A percentile compares a stretch with the other conserved stretches of the same genome.
These are phyloP conservation scores for Saitozyma sp. DNA, from an alignment of 768 basidiomycete species.

Conservation along the genomic window DNA sequence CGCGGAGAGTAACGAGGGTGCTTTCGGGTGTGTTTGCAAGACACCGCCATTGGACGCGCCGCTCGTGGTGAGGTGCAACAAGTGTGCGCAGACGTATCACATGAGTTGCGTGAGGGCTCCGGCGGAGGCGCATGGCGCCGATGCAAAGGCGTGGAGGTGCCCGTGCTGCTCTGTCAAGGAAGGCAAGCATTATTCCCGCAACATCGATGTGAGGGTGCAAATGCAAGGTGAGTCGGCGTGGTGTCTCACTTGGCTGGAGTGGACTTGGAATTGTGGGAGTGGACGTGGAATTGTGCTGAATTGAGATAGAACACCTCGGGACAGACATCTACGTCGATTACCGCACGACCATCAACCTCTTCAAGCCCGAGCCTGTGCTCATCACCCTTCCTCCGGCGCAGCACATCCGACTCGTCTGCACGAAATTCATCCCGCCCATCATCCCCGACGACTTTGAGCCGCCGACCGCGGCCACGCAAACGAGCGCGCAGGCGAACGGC, in stretches of 20 bases:
- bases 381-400: conserved; percentile 8
- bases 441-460: conserved; percentile 18
- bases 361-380: conserved; percentile 17
- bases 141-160: conserved; percentile 37
- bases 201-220: conserved; percentile 32
- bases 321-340: conserved; percentile 37
- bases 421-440: conserved; percentile 26
- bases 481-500: neutral
- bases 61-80: conserved; percentile 24
- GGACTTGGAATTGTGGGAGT: neutral
- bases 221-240: conserved; percentile 26
- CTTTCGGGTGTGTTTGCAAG: conserved; percentile 34
- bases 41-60: conserved; percentile 18
- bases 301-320: conserved; percentile 25
- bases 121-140: conserved; percentile 11
- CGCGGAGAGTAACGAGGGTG: conserved; percentile 21
- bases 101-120: conserved; percentile 38
- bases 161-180: conserved; percentile 46
- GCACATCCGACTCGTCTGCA: conserved; percentile 24
- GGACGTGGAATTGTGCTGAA: neutral
- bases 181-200: conserved; percentile 35
- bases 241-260: neutral
- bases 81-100: conserved; percentile 46
- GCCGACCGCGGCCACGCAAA: neutral
- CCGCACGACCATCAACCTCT: conserved; percentile 25